Evolutionary conservation across 306 rosid species (phyloP).

Genomic region (Echinosophora koreensis): DNA sequence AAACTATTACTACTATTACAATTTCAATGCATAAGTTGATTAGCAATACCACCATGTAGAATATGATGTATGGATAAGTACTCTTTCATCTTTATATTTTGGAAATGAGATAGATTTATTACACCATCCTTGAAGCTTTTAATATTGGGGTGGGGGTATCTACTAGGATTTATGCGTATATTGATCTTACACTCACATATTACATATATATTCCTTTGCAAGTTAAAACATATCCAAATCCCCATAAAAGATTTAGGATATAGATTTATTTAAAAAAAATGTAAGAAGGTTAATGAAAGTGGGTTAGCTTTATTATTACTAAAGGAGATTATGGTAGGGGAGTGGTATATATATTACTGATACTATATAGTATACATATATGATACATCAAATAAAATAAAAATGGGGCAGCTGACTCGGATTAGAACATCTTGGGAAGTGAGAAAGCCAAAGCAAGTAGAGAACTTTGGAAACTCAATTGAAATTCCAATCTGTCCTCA

Average conservation of each 20-base stretch:
- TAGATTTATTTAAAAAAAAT: not conserved
- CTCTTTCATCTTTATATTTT: too few relatives aligned
- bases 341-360: not conserved
- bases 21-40: too few relatives aligned
- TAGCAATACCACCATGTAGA: too few relatives aligned
- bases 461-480: conserved; percentile 62
- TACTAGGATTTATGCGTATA: too few relatives aligned
- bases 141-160: too few relatives aligned
- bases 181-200: too few relatives aligned
- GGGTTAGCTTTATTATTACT: conserved; percentile 42
- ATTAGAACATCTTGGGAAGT: conserved; percentile 86
- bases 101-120: too few relatives aligned
- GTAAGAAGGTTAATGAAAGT: conserved; percentile 44
- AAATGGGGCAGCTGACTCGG: conserved; percentile 52
- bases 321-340: not conserved
- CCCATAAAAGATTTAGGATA: not conserved
- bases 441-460: conserved; percentile 77
- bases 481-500: conserved; percentile 69
- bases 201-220: not conserved
- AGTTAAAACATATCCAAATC: not conserved
- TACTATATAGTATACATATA: not conserved
- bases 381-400: conserved; percentile 35
- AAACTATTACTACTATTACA: too few relatives aligned
- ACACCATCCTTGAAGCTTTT: too few relatives aligned
- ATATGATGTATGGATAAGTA: too few relatives aligned